Base-by-base conservation (phyloP, 805 yeast genomes). In the Spencermartinsiella europaea region DNA sequence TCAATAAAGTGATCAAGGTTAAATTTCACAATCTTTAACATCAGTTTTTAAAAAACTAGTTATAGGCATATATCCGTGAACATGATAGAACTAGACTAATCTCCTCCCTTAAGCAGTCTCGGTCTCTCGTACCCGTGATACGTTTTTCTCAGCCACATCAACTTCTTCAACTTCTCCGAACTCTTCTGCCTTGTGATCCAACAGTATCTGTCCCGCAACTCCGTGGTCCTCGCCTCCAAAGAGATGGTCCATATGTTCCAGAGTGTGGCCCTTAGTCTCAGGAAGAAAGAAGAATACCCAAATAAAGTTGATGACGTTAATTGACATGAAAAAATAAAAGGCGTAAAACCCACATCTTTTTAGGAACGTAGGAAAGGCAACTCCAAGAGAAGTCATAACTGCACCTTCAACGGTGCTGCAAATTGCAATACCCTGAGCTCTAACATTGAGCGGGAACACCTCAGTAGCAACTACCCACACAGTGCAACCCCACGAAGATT, bases 401-500 rank as follows among this genome's bases (percentile, higher is more conserved):
- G 61, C 2, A 76, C 70, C 31, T 25, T 25, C 31, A 7, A 25
- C 31, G 12, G 31, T 25, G n/a, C 79, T 72, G 57, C 80, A 71
- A 34, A 74, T 64, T n/a, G 81, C 73, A 21, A 81, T 69, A 40
- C 83, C 81, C 53, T 81, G 75, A 47, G 86, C 81, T 71, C 88
- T 76, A 52, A 80, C 77, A 68, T 83, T 73, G 43, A 77, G 70
- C 71, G 77, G 82, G 42, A 59, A 79, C 48, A 81, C 73, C 63
- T 81, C 87, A 12, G 86, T 76, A 55, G 82, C 77, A 67, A 79
- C 79, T 40, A 80, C 73, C 86, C 86, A 80, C 49, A 70, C 66
- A 53, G 71, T 69, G 12, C 71, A 74, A 53, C 74, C 77, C 77
- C 75, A 73, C 5, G 81, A 71, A 47, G 42, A 41, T 42, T 12